Percentiles rank a stretch among this genome's conserved stretches.
These are phyloP conservation scores for Boletus nobilissimus DNA, from an alignment of 1,284 basidiomycete genomes.

Conservation along the genomic window DNA sequence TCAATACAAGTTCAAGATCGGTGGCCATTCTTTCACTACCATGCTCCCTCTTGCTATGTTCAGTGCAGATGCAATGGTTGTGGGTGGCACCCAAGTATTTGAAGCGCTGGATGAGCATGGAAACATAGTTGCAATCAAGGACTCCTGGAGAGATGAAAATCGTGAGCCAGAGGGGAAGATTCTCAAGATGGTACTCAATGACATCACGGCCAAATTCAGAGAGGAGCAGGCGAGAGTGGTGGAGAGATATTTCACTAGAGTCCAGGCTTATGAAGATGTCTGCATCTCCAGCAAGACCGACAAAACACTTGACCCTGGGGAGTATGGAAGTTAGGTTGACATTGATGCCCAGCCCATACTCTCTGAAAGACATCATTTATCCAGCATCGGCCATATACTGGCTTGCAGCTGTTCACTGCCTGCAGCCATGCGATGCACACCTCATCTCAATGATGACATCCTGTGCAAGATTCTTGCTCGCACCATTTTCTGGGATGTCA, in stretches of 20 bases:
- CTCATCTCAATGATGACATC: not conserved
- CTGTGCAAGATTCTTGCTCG: slow-evolving; percentile 5
- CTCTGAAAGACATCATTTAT: not conserved
- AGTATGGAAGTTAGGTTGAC: not conserved
- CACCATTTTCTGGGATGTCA: not conserved
- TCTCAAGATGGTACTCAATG: not conserved
- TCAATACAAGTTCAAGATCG: slow-evolving; percentile 24
- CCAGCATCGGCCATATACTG: slow-evolving; percentile 10
- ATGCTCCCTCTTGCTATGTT: not conserved
- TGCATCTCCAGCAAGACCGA: not conserved
- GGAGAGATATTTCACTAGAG: slow-evolving; percentile 7
- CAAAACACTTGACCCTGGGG: not conserved
- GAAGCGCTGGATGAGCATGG: no score
- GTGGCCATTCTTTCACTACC: not conserved
- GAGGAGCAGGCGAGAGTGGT: not conserved
- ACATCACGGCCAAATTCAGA: slow-evolving; percentile 1
- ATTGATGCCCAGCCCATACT: not conserved
- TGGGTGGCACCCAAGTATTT: no score
- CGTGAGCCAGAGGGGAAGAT: slow-evolving; percentile 17
- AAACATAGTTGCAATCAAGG: slow-evolving; percentile 17
- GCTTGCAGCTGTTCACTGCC: not conserved
- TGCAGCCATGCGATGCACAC: not conserved
- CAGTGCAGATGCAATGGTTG: not conserved
- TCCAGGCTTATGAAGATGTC: slow-evolving; percentile 21
- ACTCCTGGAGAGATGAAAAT: slow-evolving; percentile 18